Evolutionary conservation across 768 basidiomycete species (phyloP), one percentile per base, ranked within the genome.

Genomic region (Pleurotus ostreatus): DNA sequence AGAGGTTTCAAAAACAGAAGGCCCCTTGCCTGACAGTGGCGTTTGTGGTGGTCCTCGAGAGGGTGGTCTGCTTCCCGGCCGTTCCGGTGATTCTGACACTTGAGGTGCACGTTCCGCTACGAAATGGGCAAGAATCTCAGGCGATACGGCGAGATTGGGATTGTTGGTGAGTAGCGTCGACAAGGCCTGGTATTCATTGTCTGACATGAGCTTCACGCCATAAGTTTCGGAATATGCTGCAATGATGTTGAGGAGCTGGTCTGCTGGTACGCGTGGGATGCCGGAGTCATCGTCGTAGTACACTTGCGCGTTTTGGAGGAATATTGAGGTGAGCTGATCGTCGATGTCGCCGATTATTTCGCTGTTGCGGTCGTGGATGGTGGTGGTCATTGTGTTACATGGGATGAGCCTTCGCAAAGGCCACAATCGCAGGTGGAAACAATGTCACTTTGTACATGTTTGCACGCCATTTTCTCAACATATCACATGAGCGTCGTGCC

Each of bases 341-440:
- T 90, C 83, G 57, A 92, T 85, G 71, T 86, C 84, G 53, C 76
- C 78, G 45, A 89, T 77, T 41, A 87, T 89, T 66, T 89, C 82
- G 66, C 86, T 79, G 70, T 79, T 82, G 58, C 89, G 78, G 55
- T 85, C 86, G 60, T 77, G 74, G 51, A 25, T 18, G 51, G 51
- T 53, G 48, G 48, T 49, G 51, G 51, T 40, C 51, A 53, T 53
- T 41, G 51, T 53, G 22, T 26, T 53, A 53, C 51, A 53, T 53
- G 51, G 51, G 15, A 40, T n/a, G 38, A 34, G 20, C 34, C 38
- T 34, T 34, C 30, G 12, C 9, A 15, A 15, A 18, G 51, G 51
- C 51, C 51, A 53, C 51, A 53, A n/a, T 25, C 16, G 18, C 15
- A 40, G 9, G 39, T 38, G 25, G 25, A 26, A 49, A 49, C 48